phyloP scores from a whole-genome alignment of 2,329 filamentous ascomycete genomes.

The Fusarium mangiferae region DNA sequence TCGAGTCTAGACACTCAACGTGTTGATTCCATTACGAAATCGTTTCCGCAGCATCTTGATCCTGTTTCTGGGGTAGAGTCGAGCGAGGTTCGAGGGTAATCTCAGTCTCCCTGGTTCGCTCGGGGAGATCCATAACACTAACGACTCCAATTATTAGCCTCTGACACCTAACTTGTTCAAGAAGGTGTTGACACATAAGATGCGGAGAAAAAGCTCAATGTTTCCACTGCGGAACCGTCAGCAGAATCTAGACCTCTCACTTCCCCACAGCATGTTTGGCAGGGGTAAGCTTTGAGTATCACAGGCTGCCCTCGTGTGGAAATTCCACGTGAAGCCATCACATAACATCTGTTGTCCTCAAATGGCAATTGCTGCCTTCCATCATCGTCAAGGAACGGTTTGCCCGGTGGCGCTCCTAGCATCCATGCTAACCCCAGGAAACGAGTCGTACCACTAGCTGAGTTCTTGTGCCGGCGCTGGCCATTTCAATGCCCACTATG shows the following conservation, averaged over 20 bases:
- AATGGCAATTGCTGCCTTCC: neutral
- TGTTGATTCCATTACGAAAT: constrained; percentile 38
- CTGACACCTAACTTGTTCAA: constrained; percentile 15
- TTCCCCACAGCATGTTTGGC: constrained; percentile 7
- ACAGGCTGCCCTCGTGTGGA: neutral
- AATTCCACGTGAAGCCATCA: constrained; percentile 22
- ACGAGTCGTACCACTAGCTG: constrained; percentile 21
- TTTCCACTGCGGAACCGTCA: constrained; percentile 35
- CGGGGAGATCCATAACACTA: constrained; percentile 21
- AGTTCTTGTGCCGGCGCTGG: constrained; percentile 24
- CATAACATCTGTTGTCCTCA: constrained; percentile 10
- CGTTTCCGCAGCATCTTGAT: constrained; percentile 22
- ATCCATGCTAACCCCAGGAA: constrained; percentile 11
- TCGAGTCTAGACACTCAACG: constrained; percentile 24
- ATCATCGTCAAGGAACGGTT: neutral
- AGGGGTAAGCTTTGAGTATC: neutral
- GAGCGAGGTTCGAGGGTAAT: constrained; percentile 15
- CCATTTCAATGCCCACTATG: constrained; percentile 11
- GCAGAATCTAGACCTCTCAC: constrained; percentile 29
- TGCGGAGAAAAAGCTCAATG: constrained; percentile 28
- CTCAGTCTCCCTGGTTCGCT: constrained; percentile 17
- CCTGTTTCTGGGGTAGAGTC: constrained; percentile 28
- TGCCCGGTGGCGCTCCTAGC: constrained; percentile 29
- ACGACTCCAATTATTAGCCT: constrained; percentile 39
- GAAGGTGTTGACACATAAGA: constrained; percentile 28